These are phyloP conservation scores for Aspergillus bertholletiae DNA, from an alignment of 495 filamentous ascomycete species.

Conservation along the genomic window DNA sequence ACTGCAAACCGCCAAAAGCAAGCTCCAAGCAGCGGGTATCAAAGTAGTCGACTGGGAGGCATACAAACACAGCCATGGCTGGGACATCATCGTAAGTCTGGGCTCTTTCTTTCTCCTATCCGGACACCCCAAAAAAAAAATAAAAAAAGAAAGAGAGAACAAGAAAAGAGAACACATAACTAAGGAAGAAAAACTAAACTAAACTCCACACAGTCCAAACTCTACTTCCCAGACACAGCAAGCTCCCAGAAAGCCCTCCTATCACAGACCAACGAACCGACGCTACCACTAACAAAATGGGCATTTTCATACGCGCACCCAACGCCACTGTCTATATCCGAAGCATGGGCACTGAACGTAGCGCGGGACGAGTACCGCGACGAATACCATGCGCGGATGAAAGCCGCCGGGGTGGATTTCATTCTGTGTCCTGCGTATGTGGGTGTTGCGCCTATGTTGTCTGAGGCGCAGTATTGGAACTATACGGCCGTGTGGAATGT, in stretches of 20 bases:
- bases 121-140: not conserved
- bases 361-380: slow-evolving; percentile 55
- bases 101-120: too few species aligned
- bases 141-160: slow-evolving; percentile 9
- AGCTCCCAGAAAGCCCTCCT: slow-evolving; percentile 41
- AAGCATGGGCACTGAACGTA: slow-evolving; percentile 42
- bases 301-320: slow-evolving; percentile 52
- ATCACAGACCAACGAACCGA: slow-evolving; percentile 50
- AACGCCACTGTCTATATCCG: slow-evolving; percentile 33
- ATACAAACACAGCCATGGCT: slow-evolving; percentile 57
- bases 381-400: slow-evolving; percentile 59
- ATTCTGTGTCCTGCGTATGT: slow-evolving; percentile 63
- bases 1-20: slow-evolving; percentile 51
- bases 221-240: slow-evolving; percentile 57
- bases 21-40: slow-evolving; percentile 48
- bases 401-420: slow-evolving; percentile 60
- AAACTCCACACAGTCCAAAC: too few species aligned
- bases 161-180: too few species aligned
- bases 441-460: slow-evolving; percentile 56
- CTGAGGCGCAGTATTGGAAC: slow-evolving; percentile 62
- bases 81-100: slow-evolving; percentile 53
- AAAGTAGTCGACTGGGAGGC: slow-evolving; percentile 65
- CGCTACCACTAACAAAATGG: slow-evolving; percentile 53
- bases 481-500: slow-evolving; percentile 75
- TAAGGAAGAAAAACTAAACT: too few species aligned